Conservation (phyloP, 2,329 filamentous ascomycete genomes). For the Cladophialophora exuberans region DNA sequence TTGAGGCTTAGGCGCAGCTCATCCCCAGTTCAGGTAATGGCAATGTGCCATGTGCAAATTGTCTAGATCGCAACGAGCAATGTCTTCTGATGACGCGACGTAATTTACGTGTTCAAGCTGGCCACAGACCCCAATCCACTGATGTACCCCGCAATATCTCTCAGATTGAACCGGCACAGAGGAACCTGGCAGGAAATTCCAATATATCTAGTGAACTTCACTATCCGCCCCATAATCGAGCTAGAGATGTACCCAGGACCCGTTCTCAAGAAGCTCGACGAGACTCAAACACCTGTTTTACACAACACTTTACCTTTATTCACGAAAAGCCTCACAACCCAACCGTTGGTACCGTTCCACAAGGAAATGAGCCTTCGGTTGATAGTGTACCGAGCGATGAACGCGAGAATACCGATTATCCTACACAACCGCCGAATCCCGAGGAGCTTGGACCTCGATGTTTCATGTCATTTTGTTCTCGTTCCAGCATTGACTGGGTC, state of each 20-base stretch:
- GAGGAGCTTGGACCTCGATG: constrained; percentile 19
- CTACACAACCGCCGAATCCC: constrained; percentile 8
- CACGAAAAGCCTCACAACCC: too few relatives aligned
- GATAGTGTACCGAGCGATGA: too few relatives aligned
- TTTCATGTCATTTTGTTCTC: constrained; percentile 18
- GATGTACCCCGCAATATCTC: not conserved
- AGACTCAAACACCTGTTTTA: too few relatives aligned
- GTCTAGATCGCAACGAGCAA: constrained; percentile 10
- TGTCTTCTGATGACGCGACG: constrained; percentile 9
- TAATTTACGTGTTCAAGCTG: not conserved
- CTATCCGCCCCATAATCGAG: too few relatives aligned
- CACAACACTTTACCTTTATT: too few relatives aligned
- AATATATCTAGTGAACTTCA: too few relatives aligned
- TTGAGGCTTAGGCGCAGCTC: not conserved
- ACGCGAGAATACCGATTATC: not conserved
- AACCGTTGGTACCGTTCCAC: too few relatives aligned
- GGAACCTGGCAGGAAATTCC: too few relatives aligned
- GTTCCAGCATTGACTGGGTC: constrained; percentile 14
- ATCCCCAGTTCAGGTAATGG: constrained; percentile 13
- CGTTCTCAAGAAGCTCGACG: too few relatives aligned
- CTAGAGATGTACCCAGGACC: too few relatives aligned
- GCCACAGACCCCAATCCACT: not conserved
- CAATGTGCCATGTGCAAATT: constrained; percentile 14
- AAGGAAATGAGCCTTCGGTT: too few relatives aligned
- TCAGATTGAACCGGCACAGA: not conserved